Percentiles rank a stretch among this genome's conserved stretches.
Conservation (phyloP, 2,329 filamentous ascomycete species). For the Trichoderma lentiforme region DNA sequence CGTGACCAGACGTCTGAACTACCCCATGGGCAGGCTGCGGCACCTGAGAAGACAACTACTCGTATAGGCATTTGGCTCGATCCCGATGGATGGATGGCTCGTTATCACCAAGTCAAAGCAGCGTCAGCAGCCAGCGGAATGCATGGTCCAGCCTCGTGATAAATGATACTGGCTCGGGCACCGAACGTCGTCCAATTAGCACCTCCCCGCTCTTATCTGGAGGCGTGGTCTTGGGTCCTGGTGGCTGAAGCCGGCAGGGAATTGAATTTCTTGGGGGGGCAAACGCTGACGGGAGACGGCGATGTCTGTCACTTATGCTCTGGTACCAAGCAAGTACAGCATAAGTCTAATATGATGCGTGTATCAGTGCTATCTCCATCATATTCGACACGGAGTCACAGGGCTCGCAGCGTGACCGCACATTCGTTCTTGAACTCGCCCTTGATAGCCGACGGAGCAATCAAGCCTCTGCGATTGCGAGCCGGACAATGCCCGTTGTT, state of each 20-base stretch:
- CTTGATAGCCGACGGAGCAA: not conserved
- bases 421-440: not conserved
- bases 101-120: not conserved
- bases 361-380: constrained; percentile 4
- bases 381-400: not conserved
- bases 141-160: constrained; percentile 7
- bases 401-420: not conserved
- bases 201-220: constrained; percentile 6
- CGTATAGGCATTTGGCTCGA: not conserved
- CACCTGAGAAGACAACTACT: not conserved
- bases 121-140: not conserved
- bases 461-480: not conserved
- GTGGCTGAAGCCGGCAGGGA: not conserved
- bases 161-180: not conserved
- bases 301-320: not conserved
- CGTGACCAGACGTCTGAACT: not conserved
- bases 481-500: not conserved
- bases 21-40: not conserved
- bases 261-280: not conserved
- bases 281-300: not conserved
- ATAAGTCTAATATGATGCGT: not conserved
- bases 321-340: not conserved
- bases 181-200: not conserved
- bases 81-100: not conserved
- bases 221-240: constrained; percentile 7